Evolutionary conservation across 345 rosid species (phyloP).

Genomic region (Physaria fendleri): DNA sequence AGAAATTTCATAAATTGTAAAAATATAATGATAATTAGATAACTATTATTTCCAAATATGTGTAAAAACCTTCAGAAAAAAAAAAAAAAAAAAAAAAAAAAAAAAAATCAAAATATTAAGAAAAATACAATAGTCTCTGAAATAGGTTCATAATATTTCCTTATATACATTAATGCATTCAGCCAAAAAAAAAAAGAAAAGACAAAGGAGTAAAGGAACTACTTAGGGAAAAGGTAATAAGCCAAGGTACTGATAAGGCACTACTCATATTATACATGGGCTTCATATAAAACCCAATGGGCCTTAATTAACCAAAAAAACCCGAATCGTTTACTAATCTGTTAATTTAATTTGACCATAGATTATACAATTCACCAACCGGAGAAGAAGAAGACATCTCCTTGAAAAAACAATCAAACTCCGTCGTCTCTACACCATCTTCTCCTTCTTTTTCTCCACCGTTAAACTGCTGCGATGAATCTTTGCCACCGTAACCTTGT

Average conservation of each 20-base stretch:
- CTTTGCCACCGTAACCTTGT: neutral
- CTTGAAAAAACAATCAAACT: slow-evolving; percentile 36
- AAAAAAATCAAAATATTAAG: no score
- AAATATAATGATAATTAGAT: no score
- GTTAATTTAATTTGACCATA: slow-evolving; percentile 25
- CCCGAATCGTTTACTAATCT: no score
- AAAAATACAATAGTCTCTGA: no score
- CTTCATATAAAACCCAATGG: slow-evolving; percentile 16
- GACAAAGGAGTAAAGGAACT: no score
- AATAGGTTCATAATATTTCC: neutral
- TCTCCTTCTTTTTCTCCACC: neutral
- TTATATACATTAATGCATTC: neutral
- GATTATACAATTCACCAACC: slow-evolving; percentile 25
- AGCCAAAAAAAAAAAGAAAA: neutral
- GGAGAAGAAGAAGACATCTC: slow-evolving; percentile 48
- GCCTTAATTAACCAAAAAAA: no score
- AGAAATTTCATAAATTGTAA: neutral
- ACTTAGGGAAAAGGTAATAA: neutral
- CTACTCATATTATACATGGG: neutral
- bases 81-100: no score
- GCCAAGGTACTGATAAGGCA: neutral
- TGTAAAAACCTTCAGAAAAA: no score
- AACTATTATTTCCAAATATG: no score
- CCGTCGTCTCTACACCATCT: slow-evolving; percentile 22
- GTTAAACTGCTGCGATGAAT: neutral